Evolutionary conservation across 225 moss, liverwort and hornwort genomes (phyloP), one percentile per base, ranked within the genome.

Genomic region (Pseudoscleropodium purum): DNA sequence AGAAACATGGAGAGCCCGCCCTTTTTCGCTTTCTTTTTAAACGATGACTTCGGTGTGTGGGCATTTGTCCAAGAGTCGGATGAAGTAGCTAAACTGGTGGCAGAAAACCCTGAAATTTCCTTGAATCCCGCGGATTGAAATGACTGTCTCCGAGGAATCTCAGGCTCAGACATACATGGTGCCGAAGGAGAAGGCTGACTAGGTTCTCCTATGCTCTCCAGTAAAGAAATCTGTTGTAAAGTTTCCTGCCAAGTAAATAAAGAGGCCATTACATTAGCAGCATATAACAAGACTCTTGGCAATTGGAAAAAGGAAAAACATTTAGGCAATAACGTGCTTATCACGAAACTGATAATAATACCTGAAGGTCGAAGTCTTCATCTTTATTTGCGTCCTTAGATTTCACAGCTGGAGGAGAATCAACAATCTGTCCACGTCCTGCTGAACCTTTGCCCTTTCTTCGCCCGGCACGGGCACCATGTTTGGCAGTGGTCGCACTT

Each of bases 1-100:
- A 99, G 94, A 86, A 99, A 99, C 91, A 97, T 95, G 67, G 99
- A 99, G 85, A 99, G 95, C 13, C 96, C 99, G 39, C 99, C 97
- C 87, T 95, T 99, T 73, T 96, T 94, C 57, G 90, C 62, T 92
- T 94, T 97, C 88, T 94, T 97, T 56, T 94, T 95, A 19, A 92
- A 90, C 74, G 86, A 91, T 27, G 91, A 67, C 89, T 90, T 93
- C 36, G 80, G 77, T 47, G 90, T 87, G 86, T 90, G 87, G 47
- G 89, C 72, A 88, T 66, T 76, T 76, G 91, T 56, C 90, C 89
- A 91, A 90, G 94, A 90, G 79, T 88, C 62, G 63, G 87, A 75
- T 78, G 92, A 77, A 60, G 83, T 87, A 80, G 87, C 87, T 75
- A 91, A 81, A 62, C 67, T 81, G 60, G 56, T 59, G 66, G 94